Conservation (phyloP, 352 stramenopile genomes). For the Pythium grandisporangium region DNA sequence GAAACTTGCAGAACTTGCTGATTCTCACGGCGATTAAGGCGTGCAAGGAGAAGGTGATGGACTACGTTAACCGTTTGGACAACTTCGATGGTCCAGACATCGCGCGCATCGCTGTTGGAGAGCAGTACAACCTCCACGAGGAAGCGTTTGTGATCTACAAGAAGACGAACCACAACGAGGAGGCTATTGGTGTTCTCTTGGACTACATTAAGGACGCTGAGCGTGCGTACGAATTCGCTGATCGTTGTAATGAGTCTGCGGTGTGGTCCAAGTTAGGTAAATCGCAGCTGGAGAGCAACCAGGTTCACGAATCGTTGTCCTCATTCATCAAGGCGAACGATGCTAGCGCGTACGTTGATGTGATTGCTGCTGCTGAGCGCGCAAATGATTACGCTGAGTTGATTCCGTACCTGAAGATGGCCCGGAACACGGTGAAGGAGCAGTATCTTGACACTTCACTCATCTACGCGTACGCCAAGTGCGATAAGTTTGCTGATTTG, state of each 20-base stretch:
- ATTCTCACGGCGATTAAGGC: constrained; percentile 99
- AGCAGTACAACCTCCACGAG: constrained; percentile 99
- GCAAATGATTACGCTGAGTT: constrained; percentile 96
- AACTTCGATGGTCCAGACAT: constrained; percentile 99
- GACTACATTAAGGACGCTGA: constrained; percentile 98
- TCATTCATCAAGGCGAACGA: constrained; percentile 99
- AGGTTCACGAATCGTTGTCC: constrained; percentile 95
- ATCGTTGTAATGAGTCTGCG: constrained; percentile 96
- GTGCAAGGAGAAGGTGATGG: constrained; percentile 97
- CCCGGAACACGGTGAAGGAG: constrained; percentile 98
- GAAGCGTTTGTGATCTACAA: constrained; percentile 99
- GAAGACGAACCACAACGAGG: constrained; percentile 97
- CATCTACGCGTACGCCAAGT: constrained; percentile 99
- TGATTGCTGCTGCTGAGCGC: constrained; percentile 96
- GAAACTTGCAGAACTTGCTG: constrained; percentile 99
- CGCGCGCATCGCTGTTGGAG: constrained; percentile 96
- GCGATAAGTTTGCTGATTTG: constrained; percentile 96
- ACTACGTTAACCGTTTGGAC: constrained; percentile 99
- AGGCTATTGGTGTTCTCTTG: constrained; percentile 89
- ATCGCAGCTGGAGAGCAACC: constrained; percentile 95
- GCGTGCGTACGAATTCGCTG: constrained; percentile 97
- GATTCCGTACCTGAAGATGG: constrained; percentile 99
- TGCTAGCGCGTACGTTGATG: constrained; percentile 94
- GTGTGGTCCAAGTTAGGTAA: constrained; percentile 99
- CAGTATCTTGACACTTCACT: constrained; percentile 98